Conservation (phyloP, 2,329 filamentous ascomycete genomes). For the Sporothrix curviconia region DNA sequence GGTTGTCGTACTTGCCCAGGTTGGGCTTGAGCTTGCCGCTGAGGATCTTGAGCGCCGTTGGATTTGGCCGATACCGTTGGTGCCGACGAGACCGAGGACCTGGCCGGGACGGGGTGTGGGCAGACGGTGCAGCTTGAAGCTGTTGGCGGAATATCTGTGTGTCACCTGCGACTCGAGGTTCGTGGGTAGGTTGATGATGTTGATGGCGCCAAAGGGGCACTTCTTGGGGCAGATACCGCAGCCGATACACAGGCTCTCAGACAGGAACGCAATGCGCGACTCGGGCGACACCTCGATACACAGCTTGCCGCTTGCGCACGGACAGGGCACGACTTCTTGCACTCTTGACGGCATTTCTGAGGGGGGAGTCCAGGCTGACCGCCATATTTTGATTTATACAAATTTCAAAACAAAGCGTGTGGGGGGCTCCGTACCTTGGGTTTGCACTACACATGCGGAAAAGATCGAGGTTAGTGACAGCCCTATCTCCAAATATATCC, state of each 20-base stretch:
- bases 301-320: slow-evolving; percentile 87
- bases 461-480: slow-evolving; percentile 29
- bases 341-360: slow-evolving; percentile 94
- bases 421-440: slow-evolving; percentile 59
- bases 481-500: background rate
- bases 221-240: slow-evolving; percentile 99
- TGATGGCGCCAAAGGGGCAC: slow-evolving; percentile 96
- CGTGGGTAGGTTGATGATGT: slow-evolving; percentile 99
- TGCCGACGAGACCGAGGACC: slow-evolving; percentile 92
- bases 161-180: slow-evolving; percentile 98
- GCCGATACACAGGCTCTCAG: slow-evolving; percentile 87
- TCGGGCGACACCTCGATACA: slow-evolving; percentile 83
- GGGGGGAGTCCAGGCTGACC: background rate
- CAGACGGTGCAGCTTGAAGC: slow-evolving; percentile 96
- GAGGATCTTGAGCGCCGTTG: slow-evolving; percentile 98
- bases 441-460: slow-evolving; percentile 59
- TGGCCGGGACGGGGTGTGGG: slow-evolving; percentile 94
- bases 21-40: slow-evolving; percentile 99
- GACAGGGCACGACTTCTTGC: slow-evolving; percentile 97
- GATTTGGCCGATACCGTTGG: slow-evolving; percentile 99
- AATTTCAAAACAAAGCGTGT: too few relatives aligned
- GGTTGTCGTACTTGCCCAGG: slow-evolving; percentile 88
- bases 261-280: slow-evolving; percentile 96
- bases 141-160: slow-evolving; percentile 98
- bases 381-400: background rate